Evolutionary conservation across 257 asterid species (phyloP).

Genomic region (Nicotiana paniculata): DNA sequence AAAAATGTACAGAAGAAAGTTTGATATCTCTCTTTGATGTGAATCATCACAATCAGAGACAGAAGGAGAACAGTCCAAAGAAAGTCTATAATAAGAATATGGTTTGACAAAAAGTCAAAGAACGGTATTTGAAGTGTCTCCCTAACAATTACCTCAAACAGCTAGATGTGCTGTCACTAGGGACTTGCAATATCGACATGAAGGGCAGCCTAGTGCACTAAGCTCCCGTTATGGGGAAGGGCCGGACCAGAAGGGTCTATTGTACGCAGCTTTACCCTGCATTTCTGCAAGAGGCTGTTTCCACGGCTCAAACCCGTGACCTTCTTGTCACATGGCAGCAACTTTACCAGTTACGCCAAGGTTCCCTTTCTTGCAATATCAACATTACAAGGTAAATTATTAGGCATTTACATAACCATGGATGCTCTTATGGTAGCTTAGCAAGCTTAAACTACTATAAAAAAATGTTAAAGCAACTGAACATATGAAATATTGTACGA

Average conservation of each 20-base stretch:
- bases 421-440: background rate
- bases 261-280: too few species aligned
- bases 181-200: background rate
- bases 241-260: too few species aligned
- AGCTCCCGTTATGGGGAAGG: too few species aligned
- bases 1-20: background rate
- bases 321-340: too few species aligned
- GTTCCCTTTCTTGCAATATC: background rate
- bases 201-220: too few species aligned
- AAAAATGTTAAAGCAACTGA: background rate
- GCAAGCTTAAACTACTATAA: background rate
- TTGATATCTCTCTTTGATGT: background rate
- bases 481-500: background rate
- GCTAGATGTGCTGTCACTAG: background rate
- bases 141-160: background rate
- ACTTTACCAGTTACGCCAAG: too few species aligned
- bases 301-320: too few species aligned
- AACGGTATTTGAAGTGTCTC: background rate
- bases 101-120: background rate
- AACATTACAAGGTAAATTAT: background rate
- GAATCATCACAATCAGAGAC: background rate
- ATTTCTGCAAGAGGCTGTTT: too few species aligned
- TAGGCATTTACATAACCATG: background rate
- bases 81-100: background rate
- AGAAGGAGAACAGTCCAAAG: background rate